Conservation (phyloP, 139 green algal genomes). For the Chlamydomonas schloesseri region DNA sequence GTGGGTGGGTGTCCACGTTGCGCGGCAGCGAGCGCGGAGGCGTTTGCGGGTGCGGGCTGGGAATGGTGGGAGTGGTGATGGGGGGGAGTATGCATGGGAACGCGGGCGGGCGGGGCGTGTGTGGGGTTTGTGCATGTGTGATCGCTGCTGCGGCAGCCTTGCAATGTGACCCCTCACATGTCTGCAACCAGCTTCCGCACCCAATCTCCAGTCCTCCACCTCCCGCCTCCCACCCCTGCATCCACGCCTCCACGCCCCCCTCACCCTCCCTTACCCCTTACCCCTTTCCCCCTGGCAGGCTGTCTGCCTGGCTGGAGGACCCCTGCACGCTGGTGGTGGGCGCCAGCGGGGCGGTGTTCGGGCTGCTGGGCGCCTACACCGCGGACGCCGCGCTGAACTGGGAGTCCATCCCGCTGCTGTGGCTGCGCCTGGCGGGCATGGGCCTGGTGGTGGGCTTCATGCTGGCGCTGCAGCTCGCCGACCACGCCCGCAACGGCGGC, state of each 20-base stretch:
- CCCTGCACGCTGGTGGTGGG: constrained; percentile 48
- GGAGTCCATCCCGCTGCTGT: constrained; percentile 61
- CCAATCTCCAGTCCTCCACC: no score
- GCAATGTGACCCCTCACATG: no score
- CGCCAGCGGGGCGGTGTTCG: constrained; percentile 40
- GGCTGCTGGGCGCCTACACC: constrained; percentile 39
- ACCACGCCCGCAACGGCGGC: background rate
- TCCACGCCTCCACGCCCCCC: background rate
- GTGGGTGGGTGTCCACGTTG: no score
- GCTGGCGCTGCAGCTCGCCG: constrained; percentile 33
- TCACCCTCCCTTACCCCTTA: background rate
- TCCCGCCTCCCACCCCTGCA: background rate
- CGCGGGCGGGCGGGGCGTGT: no score
- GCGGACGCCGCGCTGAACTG: constrained; percentile 71
- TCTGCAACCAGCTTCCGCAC: no score
- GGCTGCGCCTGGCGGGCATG: constrained; percentile 60
- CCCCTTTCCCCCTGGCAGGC: background rate
- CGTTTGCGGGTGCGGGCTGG: no score
- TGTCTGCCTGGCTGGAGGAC: constrained; percentile 29
- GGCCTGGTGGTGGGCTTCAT: background rate
- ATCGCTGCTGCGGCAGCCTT: no score
- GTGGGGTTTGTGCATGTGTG: no score
- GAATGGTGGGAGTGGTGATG: no score
- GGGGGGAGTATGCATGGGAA: no score
- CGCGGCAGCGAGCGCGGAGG: no score